Conservation (phyloP, 192 early-diverging fungal species). For the Coemansia erecta region DNA sequence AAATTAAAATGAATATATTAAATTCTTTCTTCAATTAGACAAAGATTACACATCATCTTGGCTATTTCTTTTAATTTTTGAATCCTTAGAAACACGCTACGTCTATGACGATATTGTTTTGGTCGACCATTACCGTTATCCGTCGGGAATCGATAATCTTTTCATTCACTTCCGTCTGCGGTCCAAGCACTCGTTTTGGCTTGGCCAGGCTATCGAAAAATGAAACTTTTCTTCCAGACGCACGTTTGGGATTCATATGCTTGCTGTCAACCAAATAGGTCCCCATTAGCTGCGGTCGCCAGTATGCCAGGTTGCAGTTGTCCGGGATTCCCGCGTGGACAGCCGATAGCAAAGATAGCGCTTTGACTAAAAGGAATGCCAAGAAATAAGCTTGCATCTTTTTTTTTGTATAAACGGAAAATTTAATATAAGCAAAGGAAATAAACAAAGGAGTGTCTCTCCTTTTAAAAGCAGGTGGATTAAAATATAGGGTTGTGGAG, state of each 20-base stretch:
- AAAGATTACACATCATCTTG: too few species aligned
- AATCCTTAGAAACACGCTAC: slow-evolving; percentile 30
- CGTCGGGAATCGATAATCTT: slow-evolving; percentile 23
- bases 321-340: slow-evolving; percentile 12
- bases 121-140: slow-evolving; percentile 35
- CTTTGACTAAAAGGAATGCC: neutral
- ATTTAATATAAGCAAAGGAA: neutral
- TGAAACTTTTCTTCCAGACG: slow-evolving; percentile 20
- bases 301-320: slow-evolving; percentile 40
- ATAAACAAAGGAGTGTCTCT: neutral
- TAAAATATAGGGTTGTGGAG: neutral
- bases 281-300: slow-evolving; percentile 27
- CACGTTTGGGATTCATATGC: slow-evolving; percentile 15
- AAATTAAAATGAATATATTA: too few species aligned
- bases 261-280: slow-evolving; percentile 20
- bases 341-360: neutral
- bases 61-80: neutral
- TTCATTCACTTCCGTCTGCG: slow-evolving; percentile 24
- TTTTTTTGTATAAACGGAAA: neutral
- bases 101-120: slow-evolving; percentile 22
- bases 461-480: too few species aligned
- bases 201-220: slow-evolving; percentile 20
- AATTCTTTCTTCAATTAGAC: neutral
- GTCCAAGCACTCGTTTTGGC: slow-evolving; percentile 32
- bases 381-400: neutral